Evolutionary conservation across 345 rosid species (phyloP), one percentile per base, ranked within the genome.

Genomic region (Eutrema heterophyllum): DNA sequence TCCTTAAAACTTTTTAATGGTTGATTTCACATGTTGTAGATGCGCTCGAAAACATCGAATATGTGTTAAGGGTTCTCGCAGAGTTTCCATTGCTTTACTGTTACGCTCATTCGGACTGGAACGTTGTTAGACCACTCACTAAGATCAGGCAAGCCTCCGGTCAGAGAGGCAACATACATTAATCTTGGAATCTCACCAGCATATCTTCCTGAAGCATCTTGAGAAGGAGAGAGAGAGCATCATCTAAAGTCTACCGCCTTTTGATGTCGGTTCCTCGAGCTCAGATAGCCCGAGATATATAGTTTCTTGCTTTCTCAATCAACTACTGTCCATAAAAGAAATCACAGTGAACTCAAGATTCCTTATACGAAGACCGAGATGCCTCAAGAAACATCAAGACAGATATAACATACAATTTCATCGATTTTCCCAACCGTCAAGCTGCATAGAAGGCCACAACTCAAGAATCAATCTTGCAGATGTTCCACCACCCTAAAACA

Each of bases 371-470:
- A 36, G 9, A 39, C 41, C 1, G 2, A 60, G 43, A 43, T 0
- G 12, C 32, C 7, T 5, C 12, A 35, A 48, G 14, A 39, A 39
- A 39, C 13, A 39, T 39, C 38, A 36, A 62, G 48, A 58, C 55
- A 32, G 64, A 39, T 39, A 15, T 75, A 27, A 43, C 90, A 72
- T 79, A 89, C 92, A 74, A 86, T 84, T 38, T 74, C 80, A 78
- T 87, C 92, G 61, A 86, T 87, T 81, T 81, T 87, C 90, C 86
- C 87, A 90, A 41, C 97, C 96, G 67, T 88, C 83, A 76, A 93
- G 83, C 80, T 80, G 77, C 79, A 90, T 57, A 5, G 88, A 83
- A 77, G 96, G 97, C 97, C 93, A 90, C 26, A 80, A 60, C 18
- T 84, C 79, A 76, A 90, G 97, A 82, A 90, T 86, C 83, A 90